Base-by-base conservation (phyloP, 805 yeast genomes). In the Candida silvicultrix region DNA sequence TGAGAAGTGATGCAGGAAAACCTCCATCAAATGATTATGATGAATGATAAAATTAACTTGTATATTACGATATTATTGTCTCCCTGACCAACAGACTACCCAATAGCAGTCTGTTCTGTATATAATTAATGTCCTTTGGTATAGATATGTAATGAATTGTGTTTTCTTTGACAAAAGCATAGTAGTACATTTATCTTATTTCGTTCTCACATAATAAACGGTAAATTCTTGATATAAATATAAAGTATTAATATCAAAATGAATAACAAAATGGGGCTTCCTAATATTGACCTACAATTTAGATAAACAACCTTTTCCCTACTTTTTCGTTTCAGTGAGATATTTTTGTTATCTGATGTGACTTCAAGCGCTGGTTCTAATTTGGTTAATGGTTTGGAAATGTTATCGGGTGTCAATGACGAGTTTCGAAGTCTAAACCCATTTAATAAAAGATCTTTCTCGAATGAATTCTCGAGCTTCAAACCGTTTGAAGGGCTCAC, bases 1-100 rank as follows among this genome's bases (percentile, higher is more conserved):
- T 90, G 84, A 78, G 90, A 55, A 80, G 86, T 56, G 97, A 89
- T 54, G 76, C 83, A 60, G 81, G 83, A 4, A 77, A 77, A 41
- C 97, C 98, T 21, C 97, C 98, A 18, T 62, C 73, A 41, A 83
- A 86, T 59, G 98, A 94, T 68, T 94, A 89, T 66, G 95, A 89
- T 59, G 75, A 74, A 39, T 77, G 56, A 62, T 37, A 15, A 31
- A 15, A 31, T 12, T n/a, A 15, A 31, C 7, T 10, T 37, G 39
- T 37, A 37, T 21, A 37, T 11, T 37, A 37, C 22, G 12, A 32
- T 32, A n/a, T n/a, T n/a, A n/a, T n/a, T n/a, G n/a, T n/a, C n/a
- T n/a, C n/a, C n/a, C n/a, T n/a, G n/a, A n/a, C n/a, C n/a, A n/a
- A n/a, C n/a, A n/a, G n/a, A n/a, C n/a, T n/a, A n/a, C n/a, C n/a